Percentiles rank a stretch among this genome's conserved stretches.
These are phyloP conservation scores for Lactarius vividus DNA, from an alignment of 768 basidiomycete species.

Conservation along the genomic window DNA sequence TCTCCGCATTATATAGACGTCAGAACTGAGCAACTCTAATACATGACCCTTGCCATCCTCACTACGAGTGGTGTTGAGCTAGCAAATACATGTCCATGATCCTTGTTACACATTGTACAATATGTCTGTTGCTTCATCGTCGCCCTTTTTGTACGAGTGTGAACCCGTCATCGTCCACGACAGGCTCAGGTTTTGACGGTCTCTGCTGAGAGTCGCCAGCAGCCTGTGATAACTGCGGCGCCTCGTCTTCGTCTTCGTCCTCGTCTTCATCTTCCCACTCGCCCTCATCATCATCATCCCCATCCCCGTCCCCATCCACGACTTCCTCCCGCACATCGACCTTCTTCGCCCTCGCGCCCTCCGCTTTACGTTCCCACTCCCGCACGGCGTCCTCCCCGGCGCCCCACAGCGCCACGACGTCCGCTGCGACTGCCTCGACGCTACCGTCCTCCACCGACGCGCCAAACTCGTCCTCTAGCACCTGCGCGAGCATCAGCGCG, in stretches of 20 bases:
- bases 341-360: constrained; percentile 55
- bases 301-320: constrained; percentile 38
- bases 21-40: constrained; percentile 20
- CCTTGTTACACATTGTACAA: constrained; percentile 1
- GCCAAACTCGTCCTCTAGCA: constrained; percentile 88
- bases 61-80: constrained; percentile 7
- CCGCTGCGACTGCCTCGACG: constrained; percentile 65
- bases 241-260: constrained; percentile 49
- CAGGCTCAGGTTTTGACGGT: constrained; percentile 51
- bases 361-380: constrained; percentile 64
- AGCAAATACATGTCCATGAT: constrained; percentile 2
- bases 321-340: constrained; percentile 46
- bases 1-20: constrained; percentile 17
- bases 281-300: constrained; percentile 48
- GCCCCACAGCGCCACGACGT: constrained; percentile 69
- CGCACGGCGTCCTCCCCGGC: constrained; percentile 50
- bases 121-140: constrained; percentile 27
- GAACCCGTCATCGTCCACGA: constrained; percentile 93
- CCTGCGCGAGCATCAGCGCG: constrained; percentile 77
- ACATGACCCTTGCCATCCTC: constrained; percentile 11
- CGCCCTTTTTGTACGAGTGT: constrained; percentile 64
- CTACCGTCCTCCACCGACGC: constrained; percentile 82
- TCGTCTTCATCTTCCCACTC: constrained; percentile 37
- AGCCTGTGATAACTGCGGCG: constrained; percentile 53
- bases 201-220: constrained; percentile 29